phyloP scores from a whole-genome alignment of 768 basidiomycete genomes.

The Mycena sanguinolenta region DNA sequence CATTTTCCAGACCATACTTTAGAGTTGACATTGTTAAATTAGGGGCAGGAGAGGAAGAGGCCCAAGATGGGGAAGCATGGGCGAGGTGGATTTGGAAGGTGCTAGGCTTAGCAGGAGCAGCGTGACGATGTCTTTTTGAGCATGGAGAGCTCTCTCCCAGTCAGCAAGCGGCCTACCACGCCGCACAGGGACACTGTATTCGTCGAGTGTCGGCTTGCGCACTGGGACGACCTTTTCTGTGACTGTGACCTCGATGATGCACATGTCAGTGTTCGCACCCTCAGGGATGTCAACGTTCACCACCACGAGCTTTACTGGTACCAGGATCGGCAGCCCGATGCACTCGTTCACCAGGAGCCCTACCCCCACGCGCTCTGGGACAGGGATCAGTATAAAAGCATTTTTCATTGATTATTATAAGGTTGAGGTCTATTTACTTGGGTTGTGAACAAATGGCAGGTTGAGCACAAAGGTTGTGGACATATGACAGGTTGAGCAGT shows the following conservation, averaged over 20 bases:
- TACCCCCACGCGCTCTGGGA: slow-evolving; percentile 34
- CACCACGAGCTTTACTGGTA: neutral
- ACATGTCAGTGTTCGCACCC: neutral
- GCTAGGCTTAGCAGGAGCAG: slow-evolving; percentile 54
- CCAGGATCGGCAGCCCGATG: too few relatives aligned
- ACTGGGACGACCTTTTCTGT: slow-evolving; percentile 23
- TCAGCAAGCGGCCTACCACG: neutral
- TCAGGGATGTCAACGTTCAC: slow-evolving; percentile 9
- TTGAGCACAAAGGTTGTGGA: too few relatives aligned
- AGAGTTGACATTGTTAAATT: neutral
- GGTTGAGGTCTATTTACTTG: too few relatives aligned
- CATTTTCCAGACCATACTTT: neutral
- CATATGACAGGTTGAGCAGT: too few relatives aligned
- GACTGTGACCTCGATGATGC: neutral
- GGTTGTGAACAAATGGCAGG: too few relatives aligned
- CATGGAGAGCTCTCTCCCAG: slow-evolving; percentile 18
- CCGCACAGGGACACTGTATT: slow-evolving; percentile 29
- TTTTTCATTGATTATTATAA: too few relatives aligned
- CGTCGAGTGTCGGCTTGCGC: slow-evolving; percentile 33
- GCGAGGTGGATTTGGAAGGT: slow-evolving; percentile 71
- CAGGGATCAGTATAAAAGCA: slow-evolving; percentile 38
- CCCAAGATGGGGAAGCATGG: slow-evolving; percentile 80
- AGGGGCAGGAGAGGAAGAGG: slow-evolving; percentile 52
- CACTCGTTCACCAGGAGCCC: slow-evolving; percentile 1
- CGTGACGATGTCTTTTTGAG: slow-evolving; percentile 33